Evolutionary conservation across 768 basidiomycete species (phyloP), one percentile per base, ranked within the genome.

Genomic region (Rubroboletus pulcherrimus): DNA sequence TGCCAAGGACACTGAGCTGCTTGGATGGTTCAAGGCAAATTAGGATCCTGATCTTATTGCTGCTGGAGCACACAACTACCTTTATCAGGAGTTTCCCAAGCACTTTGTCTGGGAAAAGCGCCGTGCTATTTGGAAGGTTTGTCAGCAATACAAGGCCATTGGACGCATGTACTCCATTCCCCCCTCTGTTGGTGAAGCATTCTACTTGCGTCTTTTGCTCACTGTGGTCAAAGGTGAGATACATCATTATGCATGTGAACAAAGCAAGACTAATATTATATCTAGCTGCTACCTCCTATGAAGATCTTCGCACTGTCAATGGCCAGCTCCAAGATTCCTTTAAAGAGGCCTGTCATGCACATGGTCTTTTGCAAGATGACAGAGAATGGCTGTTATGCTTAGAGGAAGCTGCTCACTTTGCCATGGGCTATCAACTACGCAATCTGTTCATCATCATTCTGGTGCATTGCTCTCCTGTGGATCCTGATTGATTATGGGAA

Each of bases 321-420:
- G 68, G 21, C 21, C 21, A 21, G 21, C 21, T 21, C n/a, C n/a
- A n/a, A n/a, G n/a, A n/a, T n/a, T n/a, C n/a, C n/a, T n/a, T n/a
- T n/a, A 61, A 66, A 31, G 74, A 71, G 4, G 78, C 79, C 7
- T 81, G 80, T 49, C 15, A 0, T 35, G 41, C 41, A 33, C 7
- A 3, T 34, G 80, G 79, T 0, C 68, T 81, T 0, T 63, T 81
- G 11, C 70, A 77, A 41, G 73, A 78, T 70, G 76, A 81, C 61
- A 60, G 59, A 5, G 78, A 81, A 59, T 80, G 75, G 76, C 31
- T 56, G 0, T 58, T 58, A 24, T 80, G 78, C 54, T 21, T 50
- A 8, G 17, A 50, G 14, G 38, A 50, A 21, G 37, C 37, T 17
- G 37, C 37, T 38, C 7, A 17, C 37, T 38, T 38, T 33, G 33